Conservation (phyloP, 345 rosid species). For the Fremontodendron californicum region DNA sequence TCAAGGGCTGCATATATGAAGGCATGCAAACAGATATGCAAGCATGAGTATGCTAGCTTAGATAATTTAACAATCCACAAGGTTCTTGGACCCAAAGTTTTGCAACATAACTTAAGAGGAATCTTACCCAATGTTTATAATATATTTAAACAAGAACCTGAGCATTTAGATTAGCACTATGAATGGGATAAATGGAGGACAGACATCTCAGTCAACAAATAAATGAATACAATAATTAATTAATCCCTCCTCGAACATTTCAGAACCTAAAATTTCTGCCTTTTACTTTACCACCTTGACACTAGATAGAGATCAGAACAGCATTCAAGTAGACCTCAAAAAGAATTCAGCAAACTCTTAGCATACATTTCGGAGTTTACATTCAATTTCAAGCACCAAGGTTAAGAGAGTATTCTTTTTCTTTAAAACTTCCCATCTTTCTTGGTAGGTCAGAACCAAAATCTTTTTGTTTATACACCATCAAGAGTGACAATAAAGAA, state of each 20-base stretch:
- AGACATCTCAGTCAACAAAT: not conserved
- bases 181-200: not conserved
- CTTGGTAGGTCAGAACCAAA: not conserved
- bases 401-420: not conserved
- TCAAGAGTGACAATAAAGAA: not conserved
- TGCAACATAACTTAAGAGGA: not conserved
- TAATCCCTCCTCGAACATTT: not conserved
- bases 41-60: not conserved
- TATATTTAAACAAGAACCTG: not conserved
- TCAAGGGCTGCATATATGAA: not conserved
- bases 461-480: not conserved
- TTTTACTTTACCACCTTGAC: not conserved
- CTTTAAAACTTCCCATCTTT: not conserved
- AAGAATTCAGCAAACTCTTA: not conserved
- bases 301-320: not conserved
- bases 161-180: not conserved
- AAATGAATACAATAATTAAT: not conserved
- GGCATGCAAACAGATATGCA: not conserved
- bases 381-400: not conserved
- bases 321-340: constrained; percentile 1
- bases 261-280: not conserved
- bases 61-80: not conserved
- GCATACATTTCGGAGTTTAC: not conserved
- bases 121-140: not conserved
- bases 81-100: not conserved